A percentile compares a stretch with the other conserved stretches of the same genome.
phyloP scores from a whole-genome alignment of 768 basidiomycete species.

The Leucocoprinus leucothites region DNA sequence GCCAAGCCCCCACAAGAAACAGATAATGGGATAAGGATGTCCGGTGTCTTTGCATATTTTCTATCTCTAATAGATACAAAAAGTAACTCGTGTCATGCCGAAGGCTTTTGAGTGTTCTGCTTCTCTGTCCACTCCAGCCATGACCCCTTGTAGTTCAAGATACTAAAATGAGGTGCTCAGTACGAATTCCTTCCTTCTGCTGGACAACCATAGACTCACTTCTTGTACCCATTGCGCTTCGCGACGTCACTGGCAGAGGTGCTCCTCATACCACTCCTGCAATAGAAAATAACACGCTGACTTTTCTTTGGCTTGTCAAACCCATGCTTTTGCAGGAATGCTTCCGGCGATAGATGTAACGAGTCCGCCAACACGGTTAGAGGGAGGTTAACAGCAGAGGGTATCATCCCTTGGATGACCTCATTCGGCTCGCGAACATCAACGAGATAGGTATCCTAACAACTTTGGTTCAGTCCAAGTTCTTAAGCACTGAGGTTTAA shows the following conservation, averaged over 20 bases:
- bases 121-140: conserved; percentile 84
- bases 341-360: conserved; percentile 50
- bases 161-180: conserved; percentile 28
- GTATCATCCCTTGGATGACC: conserved; percentile 88
- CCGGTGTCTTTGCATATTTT: too few species aligned
- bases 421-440: conserved; percentile 96
- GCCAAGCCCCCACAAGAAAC: too few species aligned
- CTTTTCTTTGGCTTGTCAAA: conserved; percentile 68
- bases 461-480: neutral
- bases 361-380: conserved; percentile 72
- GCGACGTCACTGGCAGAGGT: conserved; percentile 81
- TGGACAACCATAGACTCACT: conserved; percentile 43
- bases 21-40: too few species aligned
- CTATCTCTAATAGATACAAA: neutral
- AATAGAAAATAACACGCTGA: conserved; percentile 87
- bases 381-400: conserved; percentile 87
- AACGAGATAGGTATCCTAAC: conserved; percentile 67
- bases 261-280: conserved; percentile 84
- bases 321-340: conserved; percentile 62
- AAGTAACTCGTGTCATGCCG: neutral
- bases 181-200: neutral
- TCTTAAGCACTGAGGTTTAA: neutral
- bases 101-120: conserved; percentile 31
- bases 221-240: conserved; percentile 74
- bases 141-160: conserved; percentile 80